Conservation (phyloP, 208 protist genomes). For the Wallacemonas sp. region DNA sequence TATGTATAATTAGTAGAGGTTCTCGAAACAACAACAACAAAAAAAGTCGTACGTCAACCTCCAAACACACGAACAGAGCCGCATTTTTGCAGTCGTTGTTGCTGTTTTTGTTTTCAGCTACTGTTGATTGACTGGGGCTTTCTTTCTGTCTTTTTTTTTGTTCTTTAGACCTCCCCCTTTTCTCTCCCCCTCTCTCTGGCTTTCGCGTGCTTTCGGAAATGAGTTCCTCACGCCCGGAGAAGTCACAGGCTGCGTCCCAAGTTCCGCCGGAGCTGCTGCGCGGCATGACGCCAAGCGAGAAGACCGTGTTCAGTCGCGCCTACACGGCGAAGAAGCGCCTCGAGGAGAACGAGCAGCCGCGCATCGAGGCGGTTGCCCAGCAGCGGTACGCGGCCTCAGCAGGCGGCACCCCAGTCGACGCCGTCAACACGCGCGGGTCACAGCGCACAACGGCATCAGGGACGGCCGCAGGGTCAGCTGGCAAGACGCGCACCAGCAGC, state of each 20-base stretch:
- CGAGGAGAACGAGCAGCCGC: constrained; percentile 72
- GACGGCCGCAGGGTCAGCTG: neutral
- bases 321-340: constrained; percentile 60
- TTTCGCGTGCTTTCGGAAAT: neutral
- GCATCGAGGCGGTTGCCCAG: constrained; percentile 49
- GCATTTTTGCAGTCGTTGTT: no score
- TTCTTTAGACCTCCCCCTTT: neutral
- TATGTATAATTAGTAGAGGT: constrained; percentile 3
- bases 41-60: no score
- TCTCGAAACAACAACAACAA: no score
- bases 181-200: constrained; percentile 4
- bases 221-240: neutral
- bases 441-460: neutral
- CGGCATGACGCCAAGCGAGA: constrained; percentile 41
- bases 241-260: neutral
- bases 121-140: no score
- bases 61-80: no score
- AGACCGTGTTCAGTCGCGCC: constrained; percentile 43
- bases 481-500: constrained; percentile 7
- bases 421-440: neutral
- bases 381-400: constrained; percentile 35
- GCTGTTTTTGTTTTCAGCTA: no score
- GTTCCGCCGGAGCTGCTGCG: constrained; percentile 56
- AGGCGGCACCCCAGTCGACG: neutral
- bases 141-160: constrained; percentile 15